Conservation (phyloP, 768 basidiomycete species). For the Cubamyces sp. region DNA sequence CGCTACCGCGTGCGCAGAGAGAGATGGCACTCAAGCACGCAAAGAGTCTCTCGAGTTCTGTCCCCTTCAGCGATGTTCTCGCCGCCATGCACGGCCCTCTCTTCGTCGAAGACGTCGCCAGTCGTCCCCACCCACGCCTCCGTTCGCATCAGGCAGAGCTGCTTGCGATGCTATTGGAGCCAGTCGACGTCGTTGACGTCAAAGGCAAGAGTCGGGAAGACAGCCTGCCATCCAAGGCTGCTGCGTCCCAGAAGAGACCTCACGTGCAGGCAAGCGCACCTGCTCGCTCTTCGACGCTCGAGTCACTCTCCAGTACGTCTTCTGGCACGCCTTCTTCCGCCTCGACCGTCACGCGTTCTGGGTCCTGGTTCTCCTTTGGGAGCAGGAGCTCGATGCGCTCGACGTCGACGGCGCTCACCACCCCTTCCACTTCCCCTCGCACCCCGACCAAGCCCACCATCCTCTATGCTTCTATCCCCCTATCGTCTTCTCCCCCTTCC, state of each 20-base stretch:
- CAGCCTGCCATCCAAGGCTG: slow-evolving; percentile 27
- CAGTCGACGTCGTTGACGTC: slow-evolving; percentile 35
- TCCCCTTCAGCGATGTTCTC: slow-evolving; percentile 61
- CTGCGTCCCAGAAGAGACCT: neutral
- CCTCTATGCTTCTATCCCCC: slow-evolving; percentile 1
- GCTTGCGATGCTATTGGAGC: slow-evolving; percentile 22
- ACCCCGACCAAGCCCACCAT: slow-evolving; percentile 30
- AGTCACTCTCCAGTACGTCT: slow-evolving; percentile 31
- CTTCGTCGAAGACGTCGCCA: slow-evolving; percentile 49
- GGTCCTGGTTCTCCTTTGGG: slow-evolving; percentile 48
- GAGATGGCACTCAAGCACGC: slow-evolving; percentile 26
- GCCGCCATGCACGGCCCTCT: slow-evolving; percentile 60
- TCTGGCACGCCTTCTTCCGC: slow-evolving; percentile 35
- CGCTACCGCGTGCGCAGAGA: slow-evolving; percentile 38
- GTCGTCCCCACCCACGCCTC: slow-evolving; percentile 8
- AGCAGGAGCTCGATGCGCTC: slow-evolving; percentile 40
- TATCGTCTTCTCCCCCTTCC: slow-evolving; percentile 5
- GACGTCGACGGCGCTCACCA: slow-evolving; percentile 44
- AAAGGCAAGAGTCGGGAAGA: slow-evolving; percentile 46
- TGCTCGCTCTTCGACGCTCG: slow-evolving; percentile 33
- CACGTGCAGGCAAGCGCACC: slow-evolving; percentile 20
- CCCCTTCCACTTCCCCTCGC: slow-evolving; percentile 33
- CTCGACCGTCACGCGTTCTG: slow-evolving; percentile 40
- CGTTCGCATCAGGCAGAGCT: slow-evolving; percentile 22
- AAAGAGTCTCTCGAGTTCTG: slow-evolving; percentile 35